Conservation (phyloP, 2,329 filamentous ascomycete species). For the Fusarium caatingaense region DNA sequence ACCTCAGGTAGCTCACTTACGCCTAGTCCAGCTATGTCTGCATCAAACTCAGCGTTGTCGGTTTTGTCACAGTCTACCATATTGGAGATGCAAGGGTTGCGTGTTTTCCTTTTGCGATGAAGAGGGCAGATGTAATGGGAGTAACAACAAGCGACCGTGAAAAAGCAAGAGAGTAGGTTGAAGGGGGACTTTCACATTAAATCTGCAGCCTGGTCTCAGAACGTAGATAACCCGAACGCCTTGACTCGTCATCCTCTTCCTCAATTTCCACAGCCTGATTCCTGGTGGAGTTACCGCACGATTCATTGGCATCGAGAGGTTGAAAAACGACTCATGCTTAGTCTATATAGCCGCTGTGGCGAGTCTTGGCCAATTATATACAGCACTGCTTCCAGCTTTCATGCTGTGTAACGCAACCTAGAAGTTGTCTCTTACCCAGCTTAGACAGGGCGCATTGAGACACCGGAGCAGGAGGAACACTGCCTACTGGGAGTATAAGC, state of each 20-base stretch:
- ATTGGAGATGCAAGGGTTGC: too few species aligned
- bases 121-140: too few species aligned
- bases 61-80: not conserved
- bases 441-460: too few species aligned
- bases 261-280: not conserved
- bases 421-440: not conserved
- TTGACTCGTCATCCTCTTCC: not conserved
- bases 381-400: not conserved
- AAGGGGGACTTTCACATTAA: not conserved
- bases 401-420: not conserved
- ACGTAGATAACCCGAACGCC: not conserved
- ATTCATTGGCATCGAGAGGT: not conserved
- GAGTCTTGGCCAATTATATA: not conserved
- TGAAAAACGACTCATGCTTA: not conserved
- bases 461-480: too few species aligned
- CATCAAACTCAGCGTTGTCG: not conserved
- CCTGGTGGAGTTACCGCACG: too few species aligned
- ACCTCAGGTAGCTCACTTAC: not conserved
- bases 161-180: not conserved
- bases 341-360: not conserved
- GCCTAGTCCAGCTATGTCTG: conserved; percentile 10
- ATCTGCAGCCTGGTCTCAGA: not conserved
- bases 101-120: not conserved
- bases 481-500: too few species aligned
- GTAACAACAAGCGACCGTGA: not conserved